Conservation (phyloP, 352 stramenopile species). For the Globisporangium mamillatum region DNA sequence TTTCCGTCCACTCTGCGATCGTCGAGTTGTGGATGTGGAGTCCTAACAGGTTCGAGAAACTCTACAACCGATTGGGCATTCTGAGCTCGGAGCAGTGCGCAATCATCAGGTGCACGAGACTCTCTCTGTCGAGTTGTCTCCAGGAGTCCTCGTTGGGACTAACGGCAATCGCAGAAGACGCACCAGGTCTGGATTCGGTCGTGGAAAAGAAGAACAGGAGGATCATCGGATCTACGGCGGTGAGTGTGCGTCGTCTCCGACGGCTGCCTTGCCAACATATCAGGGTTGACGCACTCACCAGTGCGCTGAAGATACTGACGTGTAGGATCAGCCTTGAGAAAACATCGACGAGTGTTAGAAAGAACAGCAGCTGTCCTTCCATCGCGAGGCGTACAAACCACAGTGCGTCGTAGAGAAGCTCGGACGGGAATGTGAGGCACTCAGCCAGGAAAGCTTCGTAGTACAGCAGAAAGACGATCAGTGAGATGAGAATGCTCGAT, state of each 20-base stretch:
- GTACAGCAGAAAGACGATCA: conserved; percentile 13
- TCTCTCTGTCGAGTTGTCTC: not conserved
- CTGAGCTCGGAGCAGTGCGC: conserved; percentile 9
- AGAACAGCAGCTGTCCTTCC: conserved; percentile 27
- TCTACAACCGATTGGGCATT: not conserved
- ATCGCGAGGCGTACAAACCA: conserved; percentile 22
- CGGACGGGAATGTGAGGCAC: conserved; percentile 15
- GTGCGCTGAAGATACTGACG: conserved; percentile 21
- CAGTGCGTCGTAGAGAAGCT: conserved; percentile 20
- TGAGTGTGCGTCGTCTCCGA: not conserved
- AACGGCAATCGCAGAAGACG: too few relatives aligned
- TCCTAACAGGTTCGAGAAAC: conserved; percentile 5
- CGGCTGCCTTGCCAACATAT: not conserved
- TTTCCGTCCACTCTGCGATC: conserved; percentile 7
- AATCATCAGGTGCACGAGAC: conserved; percentile 12
- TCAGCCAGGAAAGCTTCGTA: conserved; percentile 10
- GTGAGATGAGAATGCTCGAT: conserved; percentile 9
- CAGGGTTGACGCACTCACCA: conserved; percentile 2
- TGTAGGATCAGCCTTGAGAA: conserved; percentile 25
- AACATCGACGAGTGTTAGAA: conserved; percentile 8
- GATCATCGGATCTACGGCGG: too few relatives aligned
- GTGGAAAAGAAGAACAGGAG: too few relatives aligned
- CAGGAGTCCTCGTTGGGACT: conserved; percentile 1
- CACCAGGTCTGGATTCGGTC: too few relatives aligned
- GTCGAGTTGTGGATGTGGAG: conserved; percentile 14